phyloP scores from a whole-genome alignment of 1,284 basidiomycete species.

The Cryptococcus maquisensis region DNA sequence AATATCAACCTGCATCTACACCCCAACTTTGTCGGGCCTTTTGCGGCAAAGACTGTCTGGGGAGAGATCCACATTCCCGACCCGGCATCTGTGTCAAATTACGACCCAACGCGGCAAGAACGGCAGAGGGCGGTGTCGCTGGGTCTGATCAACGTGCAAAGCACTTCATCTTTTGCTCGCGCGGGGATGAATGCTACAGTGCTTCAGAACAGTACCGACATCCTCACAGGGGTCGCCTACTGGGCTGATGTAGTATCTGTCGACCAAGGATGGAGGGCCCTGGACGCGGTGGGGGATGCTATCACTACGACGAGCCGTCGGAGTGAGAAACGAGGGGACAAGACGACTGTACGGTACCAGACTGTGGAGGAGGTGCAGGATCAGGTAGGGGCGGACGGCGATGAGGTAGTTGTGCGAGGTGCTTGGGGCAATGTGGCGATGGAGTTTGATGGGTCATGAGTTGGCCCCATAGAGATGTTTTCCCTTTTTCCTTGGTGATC shows the following conservation, averaged over 20 bases:
- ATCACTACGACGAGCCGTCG: background rate
- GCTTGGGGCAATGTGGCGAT: constrained; percentile 38
- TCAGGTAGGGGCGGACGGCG: constrained; percentile 18
- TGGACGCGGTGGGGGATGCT: background rate
- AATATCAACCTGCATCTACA: constrained; percentile 36
- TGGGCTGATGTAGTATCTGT: constrained; percentile 16
- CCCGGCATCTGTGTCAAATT: constrained; percentile 1
- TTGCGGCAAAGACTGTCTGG: constrained; percentile 36
- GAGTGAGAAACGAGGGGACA: background rate
- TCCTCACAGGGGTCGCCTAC: constrained; percentile 28
- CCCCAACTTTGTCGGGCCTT: constrained; percentile 45
- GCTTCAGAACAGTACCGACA: constrained; percentile 14
- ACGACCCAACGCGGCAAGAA: constrained; percentile 23
- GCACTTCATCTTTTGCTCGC: constrained; percentile 17
- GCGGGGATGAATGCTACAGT: constrained; percentile 22
- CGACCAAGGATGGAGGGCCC: background rate
- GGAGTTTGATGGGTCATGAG: constrained; percentile 30
- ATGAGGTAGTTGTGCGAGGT: constrained; percentile 28
- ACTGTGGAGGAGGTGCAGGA: constrained; percentile 11
- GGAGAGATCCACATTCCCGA: constrained; percentile 32
- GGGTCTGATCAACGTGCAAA: constrained; percentile 24
- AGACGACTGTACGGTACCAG: background rate
- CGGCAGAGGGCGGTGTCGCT: constrained; percentile 21
- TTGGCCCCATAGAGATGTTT: no score
- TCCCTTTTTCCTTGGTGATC: no score